Percentiles rank a stretch among this genome's conserved stretches.
Evolutionary conservation across 2,329 filamentous ascomycete species (phyloP).

Genomic region (Penicillium glabrum): DNA sequence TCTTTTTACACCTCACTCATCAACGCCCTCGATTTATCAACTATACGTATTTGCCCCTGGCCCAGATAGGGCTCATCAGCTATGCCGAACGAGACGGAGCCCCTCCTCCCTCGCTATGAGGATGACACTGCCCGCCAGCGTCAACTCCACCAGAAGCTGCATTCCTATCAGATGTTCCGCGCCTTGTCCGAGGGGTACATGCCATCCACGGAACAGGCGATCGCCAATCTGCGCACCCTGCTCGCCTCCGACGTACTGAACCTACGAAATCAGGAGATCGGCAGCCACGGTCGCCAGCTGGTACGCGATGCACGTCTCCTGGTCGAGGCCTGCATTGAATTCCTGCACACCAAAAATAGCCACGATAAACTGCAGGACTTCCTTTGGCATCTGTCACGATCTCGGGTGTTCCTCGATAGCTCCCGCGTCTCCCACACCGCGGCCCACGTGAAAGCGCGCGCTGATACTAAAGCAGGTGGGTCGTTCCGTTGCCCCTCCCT

Average conservation of each 20-base stretch:
- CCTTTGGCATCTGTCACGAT: slow-evolving; percentile 77
- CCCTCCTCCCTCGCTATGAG: slow-evolving; percentile 71
- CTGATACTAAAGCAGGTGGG: slow-evolving; percentile 69
- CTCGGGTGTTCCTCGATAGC: slow-evolving; percentile 68
- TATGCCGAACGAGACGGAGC: slow-evolving; percentile 64
- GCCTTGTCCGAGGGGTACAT: slow-evolving; percentile 83
- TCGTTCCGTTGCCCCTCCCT: neutral
- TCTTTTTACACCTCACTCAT: neutral
- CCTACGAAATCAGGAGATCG: slow-evolving; percentile 71
- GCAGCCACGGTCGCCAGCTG: slow-evolving; percentile 72
- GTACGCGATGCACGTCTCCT: slow-evolving; percentile 70
- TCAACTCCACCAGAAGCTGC: slow-evolving; percentile 81
- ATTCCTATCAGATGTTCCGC: slow-evolving; percentile 87
- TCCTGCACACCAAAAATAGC: slow-evolving; percentile 78
- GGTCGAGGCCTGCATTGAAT: slow-evolving; percentile 76
- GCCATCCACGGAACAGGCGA: slow-evolving; percentile 83
- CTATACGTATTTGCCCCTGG: neutral
- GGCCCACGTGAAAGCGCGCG: slow-evolving; percentile 63
- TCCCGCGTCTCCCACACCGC: slow-evolving; percentile 63
- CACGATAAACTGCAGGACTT: slow-evolving; percentile 88
- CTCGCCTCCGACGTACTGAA: slow-evolving; percentile 77
- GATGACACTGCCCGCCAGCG: slow-evolving; percentile 79
- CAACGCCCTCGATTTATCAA: neutral
- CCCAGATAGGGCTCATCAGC: slow-evolving; percentile 3
- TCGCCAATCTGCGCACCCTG: slow-evolving; percentile 76